Evolutionary conservation across 257 asterid genomes (phyloP), one percentile per base, ranked within the genome.

Genomic region (Buddleja alternifolia): DNA sequence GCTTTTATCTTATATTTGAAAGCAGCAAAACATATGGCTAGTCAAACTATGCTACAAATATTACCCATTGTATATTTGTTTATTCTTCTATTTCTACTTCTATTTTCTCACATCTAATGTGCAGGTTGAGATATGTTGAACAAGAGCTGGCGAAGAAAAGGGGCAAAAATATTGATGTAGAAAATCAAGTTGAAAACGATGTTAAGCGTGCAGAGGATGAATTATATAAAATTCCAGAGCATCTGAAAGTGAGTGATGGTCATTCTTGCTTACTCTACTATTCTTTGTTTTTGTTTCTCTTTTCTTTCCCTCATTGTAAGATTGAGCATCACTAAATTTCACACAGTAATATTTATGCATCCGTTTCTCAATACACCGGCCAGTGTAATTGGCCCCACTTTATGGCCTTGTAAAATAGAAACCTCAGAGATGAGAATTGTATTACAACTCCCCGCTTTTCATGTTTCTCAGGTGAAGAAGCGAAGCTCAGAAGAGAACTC

Each of bases 401-500:
- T 37, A 11, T 65, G 67, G 44, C 40, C 20, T 21, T 63, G 52
- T 23, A 47, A 64, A 44, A 52, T 64, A 63, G 69, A 60, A 66
- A n/a, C 32, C 14, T 12, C 11, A 19, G 25, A 7, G 54, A 20
- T 29, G 55, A 55, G 76, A 42, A 39, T 55, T 76, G 36, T 59
- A 24, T 62, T 32, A 42, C 57, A 63, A 52, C 45, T 29, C 63
- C 57, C 20, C 42, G 20, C 45, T 56, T 7, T 29, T 3, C 48
- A 32, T 74, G 54, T 68, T 44, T 29, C 48, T 75, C 80, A 92
- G 98, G 98, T 90, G 78, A 90, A 84, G 88, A 85, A 81, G 80
- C 89, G 96, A 74, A 90, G 80, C 71, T 87, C 99, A 52, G 90
- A 84, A 66, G 99, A 93, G 73, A 89, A 89, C 84, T 90, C 99